Base-by-base conservation (phyloP, 1,139 yeast genomes). In the Taphrina populina region DNA sequence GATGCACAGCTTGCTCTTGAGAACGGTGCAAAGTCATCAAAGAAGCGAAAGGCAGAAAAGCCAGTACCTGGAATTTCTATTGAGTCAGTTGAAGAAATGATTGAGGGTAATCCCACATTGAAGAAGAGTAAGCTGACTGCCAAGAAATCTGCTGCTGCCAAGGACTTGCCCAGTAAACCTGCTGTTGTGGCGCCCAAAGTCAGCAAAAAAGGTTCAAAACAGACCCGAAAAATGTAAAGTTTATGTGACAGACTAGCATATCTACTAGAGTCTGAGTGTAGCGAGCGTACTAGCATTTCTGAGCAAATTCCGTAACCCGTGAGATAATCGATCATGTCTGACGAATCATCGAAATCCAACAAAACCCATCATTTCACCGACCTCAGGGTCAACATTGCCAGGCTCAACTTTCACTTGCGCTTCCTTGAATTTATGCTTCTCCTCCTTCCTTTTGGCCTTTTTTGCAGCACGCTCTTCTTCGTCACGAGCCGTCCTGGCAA, bases 331-430 rank as follows among this genome's bases (percentile, higher is more conserved):
- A n/a, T n/a, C n/a, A n/a, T n/a, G n/a, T n/a, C n/a, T n/a, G n/a
- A n/a, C n/a, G n/a, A n/a, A n/a, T 37, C 43, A 37, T 5, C 21
- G 62, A 46, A 62, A 62, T 19, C 61, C 64, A 8, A 47, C 49
- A 61, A 84, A 81, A 1, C 92, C 92, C 88, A 84, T 82, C 59
- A 75, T 61, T 5, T 67, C 62, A 13, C 68, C 65, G 65, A 82
- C 67, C 5, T 71, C 75, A 7, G 51, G 59, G 13, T 51, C 59
- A 27, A 51, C 62, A 19, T 52, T 56, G 52, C 58, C 62, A 30
- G 39, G 56, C 35, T 62, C 64, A 34, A 43, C 58, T 52, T 60
- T 62, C 57, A 60, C 66, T 51, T 60, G 63, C 59, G 62, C 63
- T 59, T 63, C 62, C 59, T 62, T 62, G 59, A 56, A 63, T 52